phyloP scores from a whole-genome alignment of 768 basidiomycete species.

The Lentinus tigrinus region DNA sequence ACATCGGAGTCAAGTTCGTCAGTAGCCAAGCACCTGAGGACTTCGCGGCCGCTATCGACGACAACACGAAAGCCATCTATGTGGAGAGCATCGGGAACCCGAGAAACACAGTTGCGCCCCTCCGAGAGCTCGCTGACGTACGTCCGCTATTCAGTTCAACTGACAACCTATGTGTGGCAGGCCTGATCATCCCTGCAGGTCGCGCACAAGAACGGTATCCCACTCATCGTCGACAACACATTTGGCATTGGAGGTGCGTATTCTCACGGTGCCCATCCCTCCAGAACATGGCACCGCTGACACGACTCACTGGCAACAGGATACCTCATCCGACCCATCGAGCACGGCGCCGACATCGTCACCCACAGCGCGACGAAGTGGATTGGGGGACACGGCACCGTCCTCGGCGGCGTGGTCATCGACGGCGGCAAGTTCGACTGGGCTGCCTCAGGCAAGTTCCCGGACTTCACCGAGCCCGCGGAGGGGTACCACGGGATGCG shows the following conservation, averaged over 20 bases:
- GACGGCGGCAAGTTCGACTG: conserved; percentile 81
- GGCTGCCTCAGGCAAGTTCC: conserved; percentile 66
- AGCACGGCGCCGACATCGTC: conserved; percentile 76
- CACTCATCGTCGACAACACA: conserved; percentile 81
- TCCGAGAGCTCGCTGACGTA: conserved; percentile 71
- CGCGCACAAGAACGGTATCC: conserved; percentile 70
- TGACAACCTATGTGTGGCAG: neutral
- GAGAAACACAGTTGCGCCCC: conserved; percentile 61
- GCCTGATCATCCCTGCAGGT: conserved; percentile 37
- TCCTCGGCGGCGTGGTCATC: conserved; percentile 73
- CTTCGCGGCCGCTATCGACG: conserved; percentile 69
- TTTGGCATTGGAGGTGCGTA: conserved; percentile 67
- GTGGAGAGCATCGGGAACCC: conserved; percentile 81
- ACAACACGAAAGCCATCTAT: conserved; percentile 73
- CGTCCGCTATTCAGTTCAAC: neutral
- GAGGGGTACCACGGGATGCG: conserved; percentile 76
- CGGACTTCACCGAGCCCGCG: conserved; percentile 68
- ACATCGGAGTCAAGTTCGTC: conserved; percentile 69
- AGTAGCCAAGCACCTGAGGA: conserved; percentile 50
- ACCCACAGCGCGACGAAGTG: conserved; percentile 83
- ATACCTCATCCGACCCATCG: conserved; percentile 69
- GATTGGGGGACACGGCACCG: conserved; percentile 82
- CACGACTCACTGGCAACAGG: conserved; percentile 16
- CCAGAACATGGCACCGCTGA: neutral
- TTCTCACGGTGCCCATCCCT: neutral